phyloP scores from a whole-genome alignment of 2,329 filamentous ascomycete genomes.

The Colletotrichum tofieldiae region DNA sequence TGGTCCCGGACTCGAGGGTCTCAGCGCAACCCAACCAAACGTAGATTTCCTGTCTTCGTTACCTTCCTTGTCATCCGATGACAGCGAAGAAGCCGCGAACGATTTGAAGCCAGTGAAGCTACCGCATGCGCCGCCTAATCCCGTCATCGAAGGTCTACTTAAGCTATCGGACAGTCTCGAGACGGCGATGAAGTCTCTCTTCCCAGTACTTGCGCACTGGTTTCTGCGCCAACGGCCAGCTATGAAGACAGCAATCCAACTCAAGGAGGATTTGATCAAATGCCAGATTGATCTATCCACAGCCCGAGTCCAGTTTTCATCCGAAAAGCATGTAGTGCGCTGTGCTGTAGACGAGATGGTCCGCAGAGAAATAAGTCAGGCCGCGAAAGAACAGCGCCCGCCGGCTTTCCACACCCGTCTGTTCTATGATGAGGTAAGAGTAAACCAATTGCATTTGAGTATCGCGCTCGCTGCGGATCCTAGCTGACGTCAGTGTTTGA shows the following conservation, averaged over 20 bases:
- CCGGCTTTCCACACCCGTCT: conserved; percentile 40
- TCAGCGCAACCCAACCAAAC: conserved; percentile 32
- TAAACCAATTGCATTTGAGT: too few relatives aligned
- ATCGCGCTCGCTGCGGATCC: too few relatives aligned
- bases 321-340: neutral
- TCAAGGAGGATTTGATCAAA: conserved; percentile 25
- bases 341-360: conserved; percentile 38
- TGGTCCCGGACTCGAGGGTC: conserved; percentile 41
- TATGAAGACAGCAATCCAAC: conserved; percentile 15
- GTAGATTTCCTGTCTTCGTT: conserved; percentile 21
- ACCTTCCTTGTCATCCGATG: neutral
- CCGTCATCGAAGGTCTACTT: conserved; percentile 25
- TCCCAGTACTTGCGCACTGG: conserved; percentile 33
- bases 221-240: conserved; percentile 14
- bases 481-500: neutral
- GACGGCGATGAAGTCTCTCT: conserved; percentile 33
- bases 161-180: conserved; percentile 29
- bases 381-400: conserved; percentile 4
- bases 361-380: conserved; percentile 23
- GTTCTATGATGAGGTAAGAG: conserved; percentile 54
- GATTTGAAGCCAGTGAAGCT: neutral
- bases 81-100: too few relatives aligned
- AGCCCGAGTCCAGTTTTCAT: neutral
- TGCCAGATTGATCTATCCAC: conserved; percentile 21
- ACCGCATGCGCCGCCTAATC: conserved; percentile 11